phyloP scores from a whole-genome alignment of 495 filamentous ascomycete species.

The Oidiodendron maius region DNA sequence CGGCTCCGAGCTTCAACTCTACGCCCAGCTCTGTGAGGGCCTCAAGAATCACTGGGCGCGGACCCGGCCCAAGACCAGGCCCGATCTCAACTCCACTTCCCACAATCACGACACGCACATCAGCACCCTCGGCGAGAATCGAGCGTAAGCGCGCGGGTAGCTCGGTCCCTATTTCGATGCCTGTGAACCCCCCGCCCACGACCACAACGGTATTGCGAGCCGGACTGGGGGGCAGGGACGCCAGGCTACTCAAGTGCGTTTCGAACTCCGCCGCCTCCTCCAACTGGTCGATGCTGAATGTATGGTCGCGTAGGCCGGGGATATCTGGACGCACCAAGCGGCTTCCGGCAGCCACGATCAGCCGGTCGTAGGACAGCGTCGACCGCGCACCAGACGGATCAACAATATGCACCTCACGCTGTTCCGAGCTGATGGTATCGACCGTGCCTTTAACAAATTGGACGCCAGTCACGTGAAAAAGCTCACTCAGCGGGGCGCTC shows the following conservation, averaged over 20 bases:
- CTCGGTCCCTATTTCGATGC: slow-evolving; percentile 21
- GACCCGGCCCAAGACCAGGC: slow-evolving; percentile 8
- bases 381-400: too few relatives aligned
- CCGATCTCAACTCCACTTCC: slow-evolving; percentile 14
- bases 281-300: too few relatives aligned
- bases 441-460: too few relatives aligned
- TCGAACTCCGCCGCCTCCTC: too few relatives aligned
- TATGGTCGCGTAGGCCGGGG: too few relatives aligned
- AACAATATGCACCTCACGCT: too few relatives aligned
- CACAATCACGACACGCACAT: slow-evolving; percentile 14
- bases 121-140: slow-evolving; percentile 12
- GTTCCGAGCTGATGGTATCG: too few relatives aligned
- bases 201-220: slow-evolving; percentile 21
- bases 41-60: slow-evolving; percentile 15
- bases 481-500: too few relatives aligned
- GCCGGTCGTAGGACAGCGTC: too few relatives aligned
- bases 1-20: slow-evolving; percentile 7
- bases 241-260: slow-evolving; percentile 8
- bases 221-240: slow-evolving; percentile 12
- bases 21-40: slow-evolving; percentile 12
- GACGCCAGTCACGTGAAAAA: too few relatives aligned
- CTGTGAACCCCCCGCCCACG: slow-evolving; percentile 23
- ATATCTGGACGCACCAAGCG: too few relatives aligned
- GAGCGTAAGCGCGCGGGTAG: slow-evolving; percentile 14
- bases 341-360: too few relatives aligned